Evolutionary conservation across 495 filamentous ascomycete genomes (phyloP).

Genomic region (Penicillium psychrofluorescens): DNA sequence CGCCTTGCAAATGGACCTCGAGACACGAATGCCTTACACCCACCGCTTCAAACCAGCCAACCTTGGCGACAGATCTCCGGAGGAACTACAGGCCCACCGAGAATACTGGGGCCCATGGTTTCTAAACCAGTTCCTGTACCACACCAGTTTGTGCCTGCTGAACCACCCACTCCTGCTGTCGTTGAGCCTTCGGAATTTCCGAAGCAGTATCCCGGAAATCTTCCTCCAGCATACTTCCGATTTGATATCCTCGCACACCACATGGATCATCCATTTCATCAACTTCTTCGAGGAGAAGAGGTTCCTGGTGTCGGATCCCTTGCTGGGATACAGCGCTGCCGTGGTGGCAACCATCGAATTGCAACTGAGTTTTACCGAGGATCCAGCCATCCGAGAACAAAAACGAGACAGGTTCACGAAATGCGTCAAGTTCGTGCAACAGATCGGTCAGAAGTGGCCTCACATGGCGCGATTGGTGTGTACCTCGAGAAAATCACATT

Average conservation of each 20-base stretch:
- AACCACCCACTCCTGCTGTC: slow-evolving; percentile 42
- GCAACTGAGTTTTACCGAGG: slow-evolving; percentile 39
- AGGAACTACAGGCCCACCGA: slow-evolving; percentile 32
- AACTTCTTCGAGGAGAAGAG: slow-evolving; percentile 37
- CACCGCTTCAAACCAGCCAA: slow-evolving; percentile 41
- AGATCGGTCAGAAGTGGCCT: slow-evolving; percentile 34
- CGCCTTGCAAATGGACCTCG: slow-evolving; percentile 40
- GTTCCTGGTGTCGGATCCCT: slow-evolving; percentile 37
- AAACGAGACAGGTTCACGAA: slow-evolving; percentile 39
- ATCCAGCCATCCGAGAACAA: slow-evolving; percentile 25
- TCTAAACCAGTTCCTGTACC: slow-evolving; percentile 41
- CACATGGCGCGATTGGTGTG: slow-evolving; percentile 41
- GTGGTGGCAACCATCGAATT: slow-evolving; percentile 44
- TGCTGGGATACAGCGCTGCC: slow-evolving; percentile 42
- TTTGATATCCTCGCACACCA: slow-evolving; percentile 38
- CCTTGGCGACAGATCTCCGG: slow-evolving; percentile 28
- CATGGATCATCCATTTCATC: slow-evolving; percentile 44
- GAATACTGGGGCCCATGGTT: slow-evolving; percentile 45
- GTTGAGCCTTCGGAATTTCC: slow-evolving; percentile 37
- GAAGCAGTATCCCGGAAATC: slow-evolving; percentile 41
- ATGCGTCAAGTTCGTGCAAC: slow-evolving; percentile 39
- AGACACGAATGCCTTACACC: slow-evolving; percentile 38
- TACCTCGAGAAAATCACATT: not conserved
- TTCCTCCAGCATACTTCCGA: slow-evolving; percentile 43
- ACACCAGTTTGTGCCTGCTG: slow-evolving; percentile 41